These are phyloP conservation scores for Ilex paraguariensis DNA, from an alignment of 305 asterid species.

Conservation along the genomic window DNA sequence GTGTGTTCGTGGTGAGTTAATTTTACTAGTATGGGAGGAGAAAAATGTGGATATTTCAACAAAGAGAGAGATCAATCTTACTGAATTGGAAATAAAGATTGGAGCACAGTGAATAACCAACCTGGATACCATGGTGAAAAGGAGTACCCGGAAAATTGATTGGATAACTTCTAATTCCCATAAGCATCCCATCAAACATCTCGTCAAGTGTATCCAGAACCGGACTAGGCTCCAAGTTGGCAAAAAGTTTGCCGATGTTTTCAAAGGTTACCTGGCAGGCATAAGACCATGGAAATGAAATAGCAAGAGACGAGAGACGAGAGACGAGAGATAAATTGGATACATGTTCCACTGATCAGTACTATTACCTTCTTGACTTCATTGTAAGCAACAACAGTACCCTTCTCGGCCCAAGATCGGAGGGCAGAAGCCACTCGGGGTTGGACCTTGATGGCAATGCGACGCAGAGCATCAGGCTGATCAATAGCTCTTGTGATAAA, in stretches of 20 bases:
- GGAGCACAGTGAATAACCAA: slow-evolving; percentile 5
- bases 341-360: no score
- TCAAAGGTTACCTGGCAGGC: slow-evolving; percentile 28
- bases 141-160: slow-evolving; percentile 46
- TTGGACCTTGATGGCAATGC: slow-evolving; percentile 39
- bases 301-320: no score
- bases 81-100: no score
- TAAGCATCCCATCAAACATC: slow-evolving; percentile 21
- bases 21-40: no score
- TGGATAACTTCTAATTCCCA: slow-evolving; percentile 41
- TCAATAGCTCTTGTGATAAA: slow-evolving; percentile 32
- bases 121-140: slow-evolving; percentile 32
- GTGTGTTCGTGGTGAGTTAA: no score
- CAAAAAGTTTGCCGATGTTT: slow-evolving; percentile 45
- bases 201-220: slow-evolving; percentile 34
- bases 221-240: slow-evolving; percentile 38
- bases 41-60: no score
- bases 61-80: no score
- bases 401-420: slow-evolving; percentile 32
- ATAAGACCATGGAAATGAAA: neutral
- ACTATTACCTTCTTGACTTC: slow-evolving; percentile 46
- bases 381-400: slow-evolving; percentile 26
- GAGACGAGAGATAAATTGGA: no score
- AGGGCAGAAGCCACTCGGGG: slow-evolving; percentile 40
- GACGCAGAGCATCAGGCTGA: slow-evolving; percentile 47